Percentiles rank a stretch among this genome's conserved stretches.
Conservation (phyloP, 768 basidiomycete species). For the Strobilomyces confusus region DNA sequence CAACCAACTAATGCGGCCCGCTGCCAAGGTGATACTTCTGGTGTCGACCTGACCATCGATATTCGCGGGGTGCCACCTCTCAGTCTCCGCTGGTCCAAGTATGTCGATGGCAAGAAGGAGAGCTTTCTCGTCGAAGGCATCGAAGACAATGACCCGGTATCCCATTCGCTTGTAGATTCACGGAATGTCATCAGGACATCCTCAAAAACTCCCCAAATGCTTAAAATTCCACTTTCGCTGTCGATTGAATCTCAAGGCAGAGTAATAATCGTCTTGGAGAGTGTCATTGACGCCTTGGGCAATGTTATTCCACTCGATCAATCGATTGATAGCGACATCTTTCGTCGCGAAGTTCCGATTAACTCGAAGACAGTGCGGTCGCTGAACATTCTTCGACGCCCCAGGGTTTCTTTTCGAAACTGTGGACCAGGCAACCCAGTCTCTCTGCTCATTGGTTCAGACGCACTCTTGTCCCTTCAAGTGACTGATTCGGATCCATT, state of each 20-base stretch:
- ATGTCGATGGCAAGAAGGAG: conserved; percentile 62
- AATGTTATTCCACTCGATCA: conserved; percentile 57
- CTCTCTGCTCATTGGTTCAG: conserved; percentile 67
- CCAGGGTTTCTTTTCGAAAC: conserved; percentile 65
- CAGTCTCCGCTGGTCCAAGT: conserved; percentile 72
- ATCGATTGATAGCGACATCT: conserved; percentile 23
- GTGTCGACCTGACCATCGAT: conserved; percentile 55
- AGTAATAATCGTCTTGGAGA: conserved; percentile 73
- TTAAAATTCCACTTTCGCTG: conserved; percentile 66
- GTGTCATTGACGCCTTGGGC: conserved; percentile 78
- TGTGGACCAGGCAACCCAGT: conserved; percentile 71
- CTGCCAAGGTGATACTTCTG: conserved; percentile 65
- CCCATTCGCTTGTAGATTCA: conserved; percentile 25
- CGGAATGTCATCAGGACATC: conserved; percentile 21
- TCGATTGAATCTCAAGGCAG: conserved; percentile 60
- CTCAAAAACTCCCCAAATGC: conserved; percentile 44
- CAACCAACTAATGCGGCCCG: conserved; percentile 43
- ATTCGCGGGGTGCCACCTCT: conserved; percentile 74
- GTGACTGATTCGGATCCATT: conserved; percentile 52
- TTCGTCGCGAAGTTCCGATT: conserved; percentile 24
- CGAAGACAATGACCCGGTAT: conserved; percentile 48
- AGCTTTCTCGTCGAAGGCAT: conserved; percentile 82
- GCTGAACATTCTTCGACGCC: conserved; percentile 66
- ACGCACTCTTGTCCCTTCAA: conserved; percentile 52
- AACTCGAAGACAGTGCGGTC: conserved; percentile 53